Evolutionary conservation across 1,284 basidiomycete species (phyloP), one percentile per base, ranked within the genome.

Genomic region (Lentinula novae-zelandiae): DNA sequence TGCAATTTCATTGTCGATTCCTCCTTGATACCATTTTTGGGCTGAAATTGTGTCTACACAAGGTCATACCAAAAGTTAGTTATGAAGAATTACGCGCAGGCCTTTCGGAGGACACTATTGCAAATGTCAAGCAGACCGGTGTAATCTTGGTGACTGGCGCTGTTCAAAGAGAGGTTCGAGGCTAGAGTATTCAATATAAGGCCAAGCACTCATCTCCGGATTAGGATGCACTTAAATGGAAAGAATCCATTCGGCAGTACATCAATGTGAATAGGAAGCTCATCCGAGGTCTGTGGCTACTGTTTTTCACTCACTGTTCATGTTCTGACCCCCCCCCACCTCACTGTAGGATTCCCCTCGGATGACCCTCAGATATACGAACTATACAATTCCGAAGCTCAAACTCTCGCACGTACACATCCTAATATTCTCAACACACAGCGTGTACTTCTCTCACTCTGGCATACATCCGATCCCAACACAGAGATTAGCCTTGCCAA

Each of bases 301-400:
- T 12, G 80, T 78, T 74, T 84, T 84, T 81, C 40, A 20, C 62
- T 57, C 42, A 34, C 17, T 27, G 4, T n/a, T 9, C 20, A 40
- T 46, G 46, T 33, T 27, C 27, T 2, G 8, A 17, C 8, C n/a
- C 17, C 8, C 27, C 8, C 5, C n/a, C n/a, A n/a, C 62, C 27
- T 46, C 15, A 15, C 6, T 42, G 15, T n/a, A 84, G 89, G 89
- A 1, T 87, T 84, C 66, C 90, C 90, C 0, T 72, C 76, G 1
- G 79, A 84, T 53, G 80, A 90, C 65, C 85, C 89, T 59, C 88
- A 90, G 71, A 87, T 84, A 17, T 92, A 82, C 67, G 89, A 92
- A 67, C 68, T 92, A 3, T 92, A 91, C 73, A 83, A 90, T 73
- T 82, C 85, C 4, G 80, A 76, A 62, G 67, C 82, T 10, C 88